A percentile compares a stretch with the other conserved stretches of the same genome.
Evolutionary conservation across 768 basidiomycete species (phyloP).

Genomic region (Lactarius hengduanensis): DNA sequence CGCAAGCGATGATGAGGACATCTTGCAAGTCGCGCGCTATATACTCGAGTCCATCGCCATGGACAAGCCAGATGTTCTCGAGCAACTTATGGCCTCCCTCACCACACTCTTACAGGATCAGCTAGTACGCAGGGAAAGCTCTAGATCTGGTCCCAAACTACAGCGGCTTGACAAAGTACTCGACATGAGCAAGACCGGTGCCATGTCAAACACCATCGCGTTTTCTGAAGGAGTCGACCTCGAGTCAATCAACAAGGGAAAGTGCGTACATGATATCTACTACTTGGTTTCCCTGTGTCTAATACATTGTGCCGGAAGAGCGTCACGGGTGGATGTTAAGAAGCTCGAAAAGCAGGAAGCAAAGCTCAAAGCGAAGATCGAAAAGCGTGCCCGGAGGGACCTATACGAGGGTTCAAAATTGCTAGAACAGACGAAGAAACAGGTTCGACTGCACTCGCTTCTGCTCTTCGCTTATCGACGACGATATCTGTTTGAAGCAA

Average conservation of each 20-base stretch:
- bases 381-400: conserved; percentile 88
- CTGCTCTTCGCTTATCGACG: not conserved
- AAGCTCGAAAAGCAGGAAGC: conserved; percentile 97
- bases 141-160: conserved; percentile 57
- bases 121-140: conserved; percentile 54
- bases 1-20: conserved; percentile 84
- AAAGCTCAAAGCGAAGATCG: conserved; percentile 96
- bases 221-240: conserved; percentile 83
- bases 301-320: conserved; percentile 44
- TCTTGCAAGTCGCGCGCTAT: conserved; percentile 69
- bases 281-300: not conserved
- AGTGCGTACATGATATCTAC: conserved; percentile 45
- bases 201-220: conserved; percentile 77
- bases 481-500: conserved; percentile 55
- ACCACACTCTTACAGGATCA: conserved; percentile 64
- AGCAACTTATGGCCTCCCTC: conserved; percentile 63
- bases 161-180: conserved; percentile 82
- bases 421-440: conserved; percentile 87
- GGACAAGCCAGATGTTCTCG: conserved; percentile 55
- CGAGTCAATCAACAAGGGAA: conserved; percentile 92
- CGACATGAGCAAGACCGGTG: conserved; percentile 78
- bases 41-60: conserved; percentile 77
- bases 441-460: conserved; percentile 45
- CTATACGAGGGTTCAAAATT: conserved; percentile 97
- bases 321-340: conserved; percentile 90